Conservation (phyloP, 2,329 filamentous ascomycete species). For the Zasmidium citrigriseum region DNA sequence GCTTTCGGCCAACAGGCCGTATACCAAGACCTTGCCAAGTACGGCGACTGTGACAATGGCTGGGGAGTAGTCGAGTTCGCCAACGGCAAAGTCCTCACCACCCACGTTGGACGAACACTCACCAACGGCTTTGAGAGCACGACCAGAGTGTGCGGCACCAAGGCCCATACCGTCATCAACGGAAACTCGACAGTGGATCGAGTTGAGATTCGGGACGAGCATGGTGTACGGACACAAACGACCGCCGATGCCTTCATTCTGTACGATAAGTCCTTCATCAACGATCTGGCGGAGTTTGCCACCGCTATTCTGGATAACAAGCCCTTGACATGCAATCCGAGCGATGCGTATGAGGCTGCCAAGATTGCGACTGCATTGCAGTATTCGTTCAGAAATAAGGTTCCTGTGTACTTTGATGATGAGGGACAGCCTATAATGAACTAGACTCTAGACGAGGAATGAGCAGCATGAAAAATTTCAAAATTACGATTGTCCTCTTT, state of each 20-base stretch:
- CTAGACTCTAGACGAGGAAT: no score
- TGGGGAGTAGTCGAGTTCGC: conserved; percentile 9
- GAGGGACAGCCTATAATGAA: no score
- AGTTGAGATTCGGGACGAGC: neutral
- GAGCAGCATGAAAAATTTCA: no score
- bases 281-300: neutral
- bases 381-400: no score
- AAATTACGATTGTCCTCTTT: no score
- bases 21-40: conserved; percentile 5
- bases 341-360: no score
- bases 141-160: neutral
- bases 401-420: no score
- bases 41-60: conserved; percentile 4
- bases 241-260: neutral
- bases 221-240: neutral
- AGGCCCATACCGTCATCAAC: neutral
- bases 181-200: neutral
- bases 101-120: neutral
- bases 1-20: conserved; percentile 7
- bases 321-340: no score
- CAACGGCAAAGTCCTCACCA: conserved; percentile 4
- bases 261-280: neutral
- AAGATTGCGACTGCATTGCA: no score
- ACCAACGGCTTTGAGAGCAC: conserved; percentile 5
- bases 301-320: neutral